phyloP scores from a whole-genome alignment of 192 early-diverging fungal genomes.

The Podila horticola region DNA sequence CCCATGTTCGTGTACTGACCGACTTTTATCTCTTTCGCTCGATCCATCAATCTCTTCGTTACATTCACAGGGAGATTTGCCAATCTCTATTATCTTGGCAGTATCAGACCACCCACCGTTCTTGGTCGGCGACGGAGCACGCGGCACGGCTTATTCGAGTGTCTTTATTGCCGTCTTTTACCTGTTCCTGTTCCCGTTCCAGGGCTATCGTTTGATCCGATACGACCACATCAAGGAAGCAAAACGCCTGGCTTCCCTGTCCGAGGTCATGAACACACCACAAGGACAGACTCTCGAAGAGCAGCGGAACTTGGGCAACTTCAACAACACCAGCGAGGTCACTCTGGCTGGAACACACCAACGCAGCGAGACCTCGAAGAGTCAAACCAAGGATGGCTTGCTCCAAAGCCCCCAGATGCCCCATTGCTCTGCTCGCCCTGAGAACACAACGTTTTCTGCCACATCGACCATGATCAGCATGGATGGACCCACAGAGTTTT shows the following conservation, averaged over 20 bases:
- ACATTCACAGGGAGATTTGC: conserved; percentile 34
- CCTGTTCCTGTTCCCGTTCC: conserved; percentile 41
- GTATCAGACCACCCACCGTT: conserved; percentile 48
- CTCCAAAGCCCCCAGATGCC: too few species aligned
- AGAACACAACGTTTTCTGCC: conserved; percentile 16
- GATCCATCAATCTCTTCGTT: neutral
- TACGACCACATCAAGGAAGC: conserved; percentile 47
- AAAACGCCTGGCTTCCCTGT: conserved; percentile 17
- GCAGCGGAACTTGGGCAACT: neutral
- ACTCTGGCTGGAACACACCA: neutral
- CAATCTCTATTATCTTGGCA: conserved; percentile 47
- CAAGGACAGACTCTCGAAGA: too few species aligned
- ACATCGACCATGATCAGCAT: conserved; percentile 45
- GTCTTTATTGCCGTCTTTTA: conserved; percentile 43
- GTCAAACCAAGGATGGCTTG: too few species aligned
- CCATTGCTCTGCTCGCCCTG: too few species aligned
- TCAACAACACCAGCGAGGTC: neutral
- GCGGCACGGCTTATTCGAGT: conserved; percentile 40
- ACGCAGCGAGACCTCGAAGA: too few species aligned
- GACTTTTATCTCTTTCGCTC: neutral
- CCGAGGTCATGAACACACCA: conserved; percentile 6
- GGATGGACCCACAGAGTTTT: conserved; percentile 24
- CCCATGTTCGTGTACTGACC: neutral
- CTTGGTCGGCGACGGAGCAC: conserved; percentile 36
- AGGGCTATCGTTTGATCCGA: conserved; percentile 38